Base-by-base conservation (phyloP, 495 filamentous ascomycete species). In the Aspergillus hancockii region DNA sequence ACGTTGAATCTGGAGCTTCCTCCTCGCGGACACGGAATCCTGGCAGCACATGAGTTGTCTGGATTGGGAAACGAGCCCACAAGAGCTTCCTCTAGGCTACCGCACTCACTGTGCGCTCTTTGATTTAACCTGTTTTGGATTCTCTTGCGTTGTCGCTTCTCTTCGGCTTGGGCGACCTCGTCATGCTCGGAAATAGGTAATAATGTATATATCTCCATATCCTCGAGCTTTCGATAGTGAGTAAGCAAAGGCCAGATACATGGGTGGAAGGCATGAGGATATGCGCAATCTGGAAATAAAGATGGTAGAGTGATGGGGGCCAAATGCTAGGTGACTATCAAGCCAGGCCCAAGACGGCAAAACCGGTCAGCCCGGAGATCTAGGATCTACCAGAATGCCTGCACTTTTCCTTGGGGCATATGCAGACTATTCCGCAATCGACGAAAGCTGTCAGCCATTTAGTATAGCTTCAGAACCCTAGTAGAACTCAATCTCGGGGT, bases 111-210 rank as follows among this genome's bases (percentile, higher is more conserved):
- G 49, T 52, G 54, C 7, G 61, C 56, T 46, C 61, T 38, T 32
- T 63, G 61, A 19, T 58, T 58, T n/a, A 59, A 28, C 28, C 56
- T 50, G 16, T 63, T 58, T 30, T 63, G 61, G 34, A 63, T 47
- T 10, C 47, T 54, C 50, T 57, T 59, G 2, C 61, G 61, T 21
- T 59, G 46, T 22, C 47, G 32, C 55, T 45, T 58, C 30, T 57
- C 55, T 10, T 36, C 55, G 23, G 38, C 16, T 14, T 1, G n/a
- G n/a, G 38, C 13, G 38, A 28, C 25, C 7, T 3, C 7, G 25
- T 28, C 25, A 28, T 7, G 7, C 25, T 14, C 38, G 38, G 14
- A 18, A 41, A 36, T 36, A 36, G 32, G 32, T 3, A 36, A 36
- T 36, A 36, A 14, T 10, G 32, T 36, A 8, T 5, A 36, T 36